Percentiles rank a stretch among this genome's conserved stretches.
phyloP scores from a whole-genome alignment of 2,329 filamentous ascomycete genomes.

The Diaporthe citriasiana region DNA sequence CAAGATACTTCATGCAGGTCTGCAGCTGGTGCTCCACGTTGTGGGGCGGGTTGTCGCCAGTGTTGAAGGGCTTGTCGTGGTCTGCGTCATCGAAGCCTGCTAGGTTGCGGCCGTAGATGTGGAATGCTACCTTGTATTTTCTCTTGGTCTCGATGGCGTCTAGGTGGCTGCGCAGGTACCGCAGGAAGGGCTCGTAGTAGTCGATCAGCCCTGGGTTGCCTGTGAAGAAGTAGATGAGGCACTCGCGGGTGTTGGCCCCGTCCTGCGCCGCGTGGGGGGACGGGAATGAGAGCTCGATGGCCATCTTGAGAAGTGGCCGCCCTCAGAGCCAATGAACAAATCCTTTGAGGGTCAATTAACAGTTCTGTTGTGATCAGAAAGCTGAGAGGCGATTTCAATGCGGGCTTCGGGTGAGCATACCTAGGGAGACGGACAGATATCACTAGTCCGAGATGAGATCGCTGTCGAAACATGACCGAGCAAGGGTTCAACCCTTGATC shows the following conservation, averaged over 20 bases:
- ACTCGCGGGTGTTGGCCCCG: conserved; percentile 45
- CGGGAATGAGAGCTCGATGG: conserved; percentile 33
- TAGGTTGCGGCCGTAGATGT: conserved; percentile 71
- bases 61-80: conserved; percentile 59
- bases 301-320: conserved; percentile 12
- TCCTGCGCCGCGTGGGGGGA: conserved; percentile 38
- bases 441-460: background rate
- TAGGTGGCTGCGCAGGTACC: conserved; percentile 67
- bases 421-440: background rate
- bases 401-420: background rate
- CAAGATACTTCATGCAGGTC: conserved; percentile 54
- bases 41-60: conserved; percentile 58
- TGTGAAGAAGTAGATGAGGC: conserved; percentile 78
- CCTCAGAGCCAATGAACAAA: background rate
- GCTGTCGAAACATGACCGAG: background rate
- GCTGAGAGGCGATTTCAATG: background rate
- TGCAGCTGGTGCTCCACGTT: conserved; percentile 68
- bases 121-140: conserved; percentile 56
- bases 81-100: conserved; percentile 70
- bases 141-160: conserved; percentile 54
- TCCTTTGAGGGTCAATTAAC: too few species aligned
- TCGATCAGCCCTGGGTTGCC: conserved; percentile 83
- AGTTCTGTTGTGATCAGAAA: background rate
- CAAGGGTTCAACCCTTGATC: background rate
- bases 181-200: conserved; percentile 80